Evolutionary conservation across 2,329 filamentous ascomycete species (phyloP).

Genomic region (Pseudogymnoascus verrucosus): DNA sequence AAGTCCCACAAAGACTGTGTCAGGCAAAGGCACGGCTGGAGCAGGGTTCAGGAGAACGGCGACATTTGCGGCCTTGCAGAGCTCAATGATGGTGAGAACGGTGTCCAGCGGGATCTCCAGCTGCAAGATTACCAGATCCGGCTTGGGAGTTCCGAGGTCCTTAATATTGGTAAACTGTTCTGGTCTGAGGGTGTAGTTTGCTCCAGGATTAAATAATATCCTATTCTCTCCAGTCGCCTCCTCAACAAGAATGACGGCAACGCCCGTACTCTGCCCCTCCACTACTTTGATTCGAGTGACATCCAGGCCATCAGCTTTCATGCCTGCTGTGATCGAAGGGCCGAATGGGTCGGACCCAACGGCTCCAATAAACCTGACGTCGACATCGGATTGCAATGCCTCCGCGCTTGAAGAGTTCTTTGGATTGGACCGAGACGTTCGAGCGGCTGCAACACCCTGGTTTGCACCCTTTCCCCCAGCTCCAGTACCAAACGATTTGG

Average conservation of each 20-base stretch:
- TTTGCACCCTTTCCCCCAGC: slow-evolving; percentile 93
- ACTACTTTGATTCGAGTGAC: slow-evolving; percentile 43
- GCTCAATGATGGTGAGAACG: slow-evolving; percentile 51
- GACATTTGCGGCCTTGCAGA: slow-evolving; percentile 40
- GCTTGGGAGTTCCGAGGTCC: slow-evolving; percentile 33
- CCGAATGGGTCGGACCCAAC: slow-evolving; percentile 65
- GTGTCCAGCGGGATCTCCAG: slow-evolving; percentile 66
- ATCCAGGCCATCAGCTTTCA: slow-evolving; percentile 56
- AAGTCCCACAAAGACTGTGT: slow-evolving; percentile 56
- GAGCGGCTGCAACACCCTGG: slow-evolving; percentile 82
- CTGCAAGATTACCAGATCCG: slow-evolving; percentile 65
- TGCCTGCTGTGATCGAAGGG: slow-evolving; percentile 46
- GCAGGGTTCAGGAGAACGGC: slow-evolving; percentile 80
- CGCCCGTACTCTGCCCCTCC: slow-evolving; percentile 49
- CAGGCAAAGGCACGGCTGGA: slow-evolving; percentile 62
- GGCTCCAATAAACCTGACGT: slow-evolving; percentile 64
- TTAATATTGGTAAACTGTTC: slow-evolving; percentile 31
- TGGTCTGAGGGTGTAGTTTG: slow-evolving; percentile 48
- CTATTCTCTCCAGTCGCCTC: slow-evolving; percentile 65
- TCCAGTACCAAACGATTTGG: slow-evolving; percentile 68
- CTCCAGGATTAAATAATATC: slow-evolving; percentile 65
- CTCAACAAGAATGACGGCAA: slow-evolving; percentile 71
- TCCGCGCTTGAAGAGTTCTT: slow-evolving; percentile 24
- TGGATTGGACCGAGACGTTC: slow-evolving; percentile 55
- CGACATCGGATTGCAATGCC: slow-evolving; percentile 24